Percentiles rank a stretch among this genome's conserved stretches.
These are phyloP conservation scores for Cyberlindnera misumaiensis DNA, from an alignment of 805 yeast genomes.

Conservation along the genomic window DNA sequence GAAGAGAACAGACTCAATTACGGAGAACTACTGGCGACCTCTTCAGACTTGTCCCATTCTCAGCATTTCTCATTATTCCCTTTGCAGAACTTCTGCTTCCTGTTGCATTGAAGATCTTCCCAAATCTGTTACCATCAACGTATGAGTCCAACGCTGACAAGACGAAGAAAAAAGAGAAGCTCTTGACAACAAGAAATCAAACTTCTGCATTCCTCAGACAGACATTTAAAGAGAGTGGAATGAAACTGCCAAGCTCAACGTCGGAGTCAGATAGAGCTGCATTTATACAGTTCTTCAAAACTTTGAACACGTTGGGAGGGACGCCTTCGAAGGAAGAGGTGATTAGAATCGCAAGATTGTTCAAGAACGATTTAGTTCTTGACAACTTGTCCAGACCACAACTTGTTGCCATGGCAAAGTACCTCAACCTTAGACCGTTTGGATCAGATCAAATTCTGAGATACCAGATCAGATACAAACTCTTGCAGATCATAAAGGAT, in stretches of 20 bases:
- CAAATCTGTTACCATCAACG: slow-evolving; percentile 89
- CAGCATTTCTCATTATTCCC: slow-evolving; percentile 84
- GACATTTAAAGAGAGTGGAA: slow-evolving; percentile 61
- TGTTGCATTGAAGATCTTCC: slow-evolving; percentile 85
- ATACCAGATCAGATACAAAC: slow-evolving; percentile 85
- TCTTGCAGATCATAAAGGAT: slow-evolving; percentile 87
- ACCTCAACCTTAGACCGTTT: slow-evolving; percentile 84
- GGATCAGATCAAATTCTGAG: slow-evolving; percentile 91
- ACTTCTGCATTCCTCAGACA: slow-evolving; percentile 57
- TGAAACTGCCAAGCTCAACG: slow-evolving; percentile 59
- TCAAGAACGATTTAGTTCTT: slow-evolving; percentile 87
- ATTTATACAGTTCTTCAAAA: slow-evolving; percentile 73
- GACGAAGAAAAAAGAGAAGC: slow-evolving; percentile 47
- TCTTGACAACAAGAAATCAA: slow-evolving; percentile 56
- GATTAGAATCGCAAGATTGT: slow-evolving; percentile 77
- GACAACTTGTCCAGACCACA: slow-evolving; percentile 91
- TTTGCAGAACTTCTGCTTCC: slow-evolving; percentile 92
- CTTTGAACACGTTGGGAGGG: slow-evolving; percentile 55
- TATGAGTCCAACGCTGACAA: slow-evolving; percentile 62
- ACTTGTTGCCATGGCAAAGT: slow-evolving; percentile 85
- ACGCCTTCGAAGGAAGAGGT: slow-evolving; percentile 63
- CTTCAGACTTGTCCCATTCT: slow-evolving; percentile 83
- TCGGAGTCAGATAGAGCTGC: slow-evolving; percentile 67
- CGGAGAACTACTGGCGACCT: slow-evolving; percentile 84
- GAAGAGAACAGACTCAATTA: slow-evolving; percentile 86